phyloP scores from a whole-genome alignment of 192 early-diverging fungal species.

The Dimargaris cristalligena region DNA sequence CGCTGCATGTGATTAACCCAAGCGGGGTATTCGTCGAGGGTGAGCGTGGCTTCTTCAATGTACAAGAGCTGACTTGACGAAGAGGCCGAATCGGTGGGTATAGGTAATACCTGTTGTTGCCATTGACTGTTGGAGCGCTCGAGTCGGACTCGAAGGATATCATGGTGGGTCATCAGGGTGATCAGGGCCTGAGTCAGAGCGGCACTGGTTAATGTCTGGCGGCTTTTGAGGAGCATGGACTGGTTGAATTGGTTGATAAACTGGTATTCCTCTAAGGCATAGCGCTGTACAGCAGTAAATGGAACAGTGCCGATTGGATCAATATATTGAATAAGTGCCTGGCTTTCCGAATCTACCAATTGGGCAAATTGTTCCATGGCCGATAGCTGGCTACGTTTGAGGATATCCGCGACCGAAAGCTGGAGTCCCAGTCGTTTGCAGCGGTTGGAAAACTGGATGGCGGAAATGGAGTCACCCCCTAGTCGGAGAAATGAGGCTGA shows the following conservation, averaged over 20 bases:
- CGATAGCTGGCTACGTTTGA: background rate
- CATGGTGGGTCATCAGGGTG: constrained; percentile 6
- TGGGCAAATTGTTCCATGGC: background rate
- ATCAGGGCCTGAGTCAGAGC: background rate
- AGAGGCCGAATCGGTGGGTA: background rate
- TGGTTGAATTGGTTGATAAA: background rate
- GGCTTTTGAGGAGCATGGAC: constrained; percentile 9
- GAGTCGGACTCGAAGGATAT: constrained; percentile 2
- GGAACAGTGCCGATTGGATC: background rate
- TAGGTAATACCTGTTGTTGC: background rate
- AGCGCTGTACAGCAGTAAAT: constrained; percentile 3
- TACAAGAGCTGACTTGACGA: background rate
- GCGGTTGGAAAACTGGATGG: background rate
- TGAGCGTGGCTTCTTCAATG: background rate
- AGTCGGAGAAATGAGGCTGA: background rate
- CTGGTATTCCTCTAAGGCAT: background rate
- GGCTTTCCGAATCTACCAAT: background rate
- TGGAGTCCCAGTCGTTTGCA: background rate
- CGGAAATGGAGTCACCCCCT: background rate
- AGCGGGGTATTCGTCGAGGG: background rate
- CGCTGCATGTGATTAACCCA: background rate
- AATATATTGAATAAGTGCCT: background rate
- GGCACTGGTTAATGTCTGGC: background rate
- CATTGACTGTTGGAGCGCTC: background rate
- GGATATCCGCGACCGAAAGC: constrained; percentile 3